phyloP scores from a whole-genome alignment of 2,329 filamentous ascomycete genomes.

The Corinectria fuckeliana region DNA sequence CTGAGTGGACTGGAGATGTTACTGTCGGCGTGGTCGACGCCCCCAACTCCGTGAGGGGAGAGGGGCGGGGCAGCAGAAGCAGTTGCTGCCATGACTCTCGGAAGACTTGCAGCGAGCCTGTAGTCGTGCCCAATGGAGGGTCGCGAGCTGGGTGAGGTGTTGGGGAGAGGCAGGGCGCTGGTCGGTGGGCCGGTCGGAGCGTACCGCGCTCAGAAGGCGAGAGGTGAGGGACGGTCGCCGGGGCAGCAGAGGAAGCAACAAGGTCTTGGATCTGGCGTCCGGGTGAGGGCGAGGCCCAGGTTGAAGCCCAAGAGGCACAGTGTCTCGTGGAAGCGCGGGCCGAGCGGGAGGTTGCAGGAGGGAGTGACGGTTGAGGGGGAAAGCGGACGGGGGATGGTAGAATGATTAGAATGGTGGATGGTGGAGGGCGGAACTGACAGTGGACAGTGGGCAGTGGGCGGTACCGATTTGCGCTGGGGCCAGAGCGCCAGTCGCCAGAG shows the following conservation, averaged over 20 bases:
- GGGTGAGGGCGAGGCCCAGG: slow-evolving; percentile 2
- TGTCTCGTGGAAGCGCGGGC: not conserved
- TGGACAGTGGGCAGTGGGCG: slow-evolving; percentile 20
- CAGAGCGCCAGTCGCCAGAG: slow-evolving; percentile 25
- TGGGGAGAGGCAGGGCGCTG: slow-evolving; percentile 12
- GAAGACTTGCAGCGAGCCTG: slow-evolving; percentile 25
- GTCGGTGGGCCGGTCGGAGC: slow-evolving; percentile 26
- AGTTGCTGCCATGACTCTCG: slow-evolving; percentile 58
- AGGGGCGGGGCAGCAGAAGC: slow-evolving; percentile 57
- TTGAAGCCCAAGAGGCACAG: slow-evolving; percentile 2
- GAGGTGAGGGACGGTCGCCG: slow-evolving; percentile 25
- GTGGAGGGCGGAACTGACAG: slow-evolving; percentile 23
- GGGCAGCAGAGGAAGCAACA: slow-evolving; percentile 3
- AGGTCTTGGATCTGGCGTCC: slow-evolving; percentile 5
- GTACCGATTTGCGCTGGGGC: slow-evolving; percentile 37
- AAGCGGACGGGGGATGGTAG: slow-evolving; percentile 12
- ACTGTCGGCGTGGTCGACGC: slow-evolving; percentile 65
- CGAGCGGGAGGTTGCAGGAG: not conserved
- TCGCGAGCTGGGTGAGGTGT: slow-evolving; percentile 2
- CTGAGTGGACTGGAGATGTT: slow-evolving; percentile 89
- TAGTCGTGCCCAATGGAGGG: slow-evolving; percentile 12
- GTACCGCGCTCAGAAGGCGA: slow-evolving; percentile 25
- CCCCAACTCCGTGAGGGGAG: slow-evolving; percentile 47
- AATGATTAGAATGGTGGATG: slow-evolving; percentile 7
- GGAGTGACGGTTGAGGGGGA: slow-evolving; percentile 6